Percentiles rank a stretch among this genome's conserved stretches.
These are phyloP conservation scores for Epichloe amarillans DNA, from an alignment of 2,329 filamentous ascomycete genomes.

Conservation along the genomic window DNA sequence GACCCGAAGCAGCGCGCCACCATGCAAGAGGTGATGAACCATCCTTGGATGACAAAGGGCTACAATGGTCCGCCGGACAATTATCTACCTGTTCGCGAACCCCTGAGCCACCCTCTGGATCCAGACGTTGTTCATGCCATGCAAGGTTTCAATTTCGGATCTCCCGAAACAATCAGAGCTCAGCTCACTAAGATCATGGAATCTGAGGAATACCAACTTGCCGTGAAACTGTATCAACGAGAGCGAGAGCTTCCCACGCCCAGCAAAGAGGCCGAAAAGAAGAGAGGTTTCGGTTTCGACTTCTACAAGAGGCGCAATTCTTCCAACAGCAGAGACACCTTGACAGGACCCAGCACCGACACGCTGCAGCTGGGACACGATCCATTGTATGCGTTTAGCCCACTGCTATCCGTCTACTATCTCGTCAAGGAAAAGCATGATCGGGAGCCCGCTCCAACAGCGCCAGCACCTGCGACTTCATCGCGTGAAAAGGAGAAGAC, in stretches of 20 bases:
- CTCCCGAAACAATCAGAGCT: constrained; percentile 65
- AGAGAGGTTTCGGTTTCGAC: constrained; percentile 77
- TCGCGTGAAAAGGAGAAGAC: constrained; percentile 1
- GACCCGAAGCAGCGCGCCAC: constrained; percentile 79
- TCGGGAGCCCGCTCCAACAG: constrained; percentile 43
- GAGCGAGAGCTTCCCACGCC: constrained; percentile 48
- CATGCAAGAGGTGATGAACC: constrained; percentile 82
- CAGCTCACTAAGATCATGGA: constrained; percentile 80
- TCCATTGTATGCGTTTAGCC: constrained; percentile 85
- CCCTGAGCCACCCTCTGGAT: constrained; percentile 74
- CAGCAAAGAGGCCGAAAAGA: constrained; percentile 61
- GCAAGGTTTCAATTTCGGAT: constrained; percentile 96
- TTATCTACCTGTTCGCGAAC: constrained; percentile 69
- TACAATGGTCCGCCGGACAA: constrained; percentile 82
- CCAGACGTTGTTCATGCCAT: constrained; percentile 76
- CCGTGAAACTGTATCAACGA: constrained; percentile 56
- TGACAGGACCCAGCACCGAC: constrained; percentile 74
- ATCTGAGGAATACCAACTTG: constrained; percentile 85
- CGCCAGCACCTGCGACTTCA: constrained; percentile 33
- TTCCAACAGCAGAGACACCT: constrained; percentile 73
- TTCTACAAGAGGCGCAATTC: constrained; percentile 95
- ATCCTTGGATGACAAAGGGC: constrained; percentile 93
- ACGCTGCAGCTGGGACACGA: constrained; percentile 71
- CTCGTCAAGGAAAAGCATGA: constrained; percentile 91
- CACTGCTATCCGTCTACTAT: constrained; percentile 87